A percentile compares a stretch with the other conserved stretches of the same genome.
Evolutionary conservation across 371 early-diverging fungal species (phyloP).

Genomic region (Haplosporangium sp.): DNA sequence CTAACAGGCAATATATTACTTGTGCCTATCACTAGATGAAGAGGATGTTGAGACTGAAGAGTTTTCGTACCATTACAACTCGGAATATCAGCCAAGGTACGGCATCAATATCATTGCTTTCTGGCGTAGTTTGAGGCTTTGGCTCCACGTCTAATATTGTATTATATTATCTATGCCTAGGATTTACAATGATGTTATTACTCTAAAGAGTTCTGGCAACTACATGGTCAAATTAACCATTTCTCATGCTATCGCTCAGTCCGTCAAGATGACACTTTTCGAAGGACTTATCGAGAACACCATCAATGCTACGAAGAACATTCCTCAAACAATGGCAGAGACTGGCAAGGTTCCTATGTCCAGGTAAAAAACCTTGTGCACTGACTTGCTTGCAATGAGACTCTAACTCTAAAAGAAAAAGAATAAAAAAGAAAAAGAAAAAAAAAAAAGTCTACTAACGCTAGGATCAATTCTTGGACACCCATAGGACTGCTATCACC

Average conservation of each 20-base stretch:
- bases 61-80: conserved; percentile 91
- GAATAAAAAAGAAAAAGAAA: background rate
- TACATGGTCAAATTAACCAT: conserved; percentile 89
- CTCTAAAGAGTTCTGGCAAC: conserved; percentile 74
- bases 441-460: background rate
- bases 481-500: conserved; percentile 71
- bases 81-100: conserved; percentile 75
- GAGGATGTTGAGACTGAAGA: conserved; percentile 91
- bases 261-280: conserved; percentile 86
- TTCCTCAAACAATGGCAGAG: conserved; percentile 88
- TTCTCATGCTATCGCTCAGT: conserved; percentile 89
- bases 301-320: conserved; percentile 86
- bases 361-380: conserved; percentile 23
- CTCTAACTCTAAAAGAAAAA: background rate
- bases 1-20: background rate
- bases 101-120: background rate
- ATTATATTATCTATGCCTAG: conserved; percentile 16
- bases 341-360: conserved; percentile 79
- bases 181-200: conserved; percentile 71
- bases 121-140: background rate
- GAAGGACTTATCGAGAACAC: conserved; percentile 86
- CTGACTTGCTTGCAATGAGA: background rate
- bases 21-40: conserved; percentile 57
- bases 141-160: background rate
- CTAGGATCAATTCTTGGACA: background rate